A percentile compares a stretch with the other conserved stretches of the same genome.
Conservation (phyloP, 441 rosid species). For the Manihot esculenta region DNA sequence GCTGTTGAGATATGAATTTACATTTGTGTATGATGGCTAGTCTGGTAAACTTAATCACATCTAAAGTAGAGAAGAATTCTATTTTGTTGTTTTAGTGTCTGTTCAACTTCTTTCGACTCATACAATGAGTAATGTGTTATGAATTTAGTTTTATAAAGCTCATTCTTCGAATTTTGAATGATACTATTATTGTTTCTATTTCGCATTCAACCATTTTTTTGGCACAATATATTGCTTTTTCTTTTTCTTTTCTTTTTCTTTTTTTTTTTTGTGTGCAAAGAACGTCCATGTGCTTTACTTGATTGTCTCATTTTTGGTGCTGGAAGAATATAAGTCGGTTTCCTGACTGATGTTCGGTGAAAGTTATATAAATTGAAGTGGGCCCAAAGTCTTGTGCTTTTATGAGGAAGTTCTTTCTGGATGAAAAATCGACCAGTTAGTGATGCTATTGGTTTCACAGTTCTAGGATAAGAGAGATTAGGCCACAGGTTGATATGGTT, state of each 20-base stretch:
- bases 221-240: no score
- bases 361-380: not conserved
- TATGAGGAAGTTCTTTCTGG: not conserved
- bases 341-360: not conserved
- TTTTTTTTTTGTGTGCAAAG: no score
- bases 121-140: not conserved
- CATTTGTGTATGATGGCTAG: no score
- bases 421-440: not conserved
- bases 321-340: not conserved
- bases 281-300: no score
- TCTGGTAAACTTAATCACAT: no score
- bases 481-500: not conserved
- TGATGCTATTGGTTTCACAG: not conserved
- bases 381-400: not conserved
- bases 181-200: not conserved
- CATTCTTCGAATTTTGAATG: not conserved
- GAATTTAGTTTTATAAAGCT: not conserved
- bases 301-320: not conserved
- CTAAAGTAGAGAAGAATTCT: not conserved
- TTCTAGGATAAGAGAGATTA: not conserved
- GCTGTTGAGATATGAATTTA: no score
- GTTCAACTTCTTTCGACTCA: no score
- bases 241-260: not conserved
- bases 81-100: not conserved
- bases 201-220: not conserved